These are phyloP conservation scores for Trichosporon sp. DNA, from an alignment of 1,284 basidiomycete genomes.

Conservation along the genomic window DNA sequence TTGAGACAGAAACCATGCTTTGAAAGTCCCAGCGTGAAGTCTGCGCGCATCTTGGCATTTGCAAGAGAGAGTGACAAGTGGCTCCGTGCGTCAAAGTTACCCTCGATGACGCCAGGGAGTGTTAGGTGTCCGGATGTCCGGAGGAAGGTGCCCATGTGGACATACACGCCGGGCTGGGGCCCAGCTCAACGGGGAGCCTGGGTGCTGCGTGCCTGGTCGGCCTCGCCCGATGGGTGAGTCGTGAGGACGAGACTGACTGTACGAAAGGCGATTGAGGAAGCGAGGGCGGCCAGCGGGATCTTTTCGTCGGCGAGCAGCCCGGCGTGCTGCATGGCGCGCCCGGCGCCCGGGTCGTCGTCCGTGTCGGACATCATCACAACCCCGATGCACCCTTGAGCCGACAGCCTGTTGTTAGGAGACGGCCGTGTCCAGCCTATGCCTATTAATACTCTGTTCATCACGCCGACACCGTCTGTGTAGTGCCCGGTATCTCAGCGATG, in stretches of 20 bases:
- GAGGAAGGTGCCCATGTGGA: background rate
- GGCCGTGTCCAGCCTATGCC: background rate
- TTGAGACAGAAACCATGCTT: too few species aligned
- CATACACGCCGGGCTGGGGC: background rate
- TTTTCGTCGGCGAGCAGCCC: background rate
- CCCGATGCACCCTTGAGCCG: background rate
- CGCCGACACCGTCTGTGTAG: background rate
- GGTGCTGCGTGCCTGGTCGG: background rate
- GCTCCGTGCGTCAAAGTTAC: background rate
- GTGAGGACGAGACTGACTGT: background rate
- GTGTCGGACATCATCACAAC: background rate
- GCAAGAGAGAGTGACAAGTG: background rate
- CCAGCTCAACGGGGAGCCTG: background rate
- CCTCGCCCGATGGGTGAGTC: background rate
- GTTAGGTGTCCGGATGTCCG: background rate
- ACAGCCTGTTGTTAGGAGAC: background rate
- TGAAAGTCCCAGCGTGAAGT: background rate
- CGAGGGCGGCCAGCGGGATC: too few species aligned
- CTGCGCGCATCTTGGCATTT: background rate
- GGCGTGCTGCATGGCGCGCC: too few species aligned
- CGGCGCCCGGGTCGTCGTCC: too few species aligned
- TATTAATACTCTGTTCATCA: background rate
- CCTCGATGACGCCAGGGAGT: background rate
- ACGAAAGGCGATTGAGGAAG: too few species aligned
- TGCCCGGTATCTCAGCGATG: background rate